These are phyloP conservation scores for Fraxinus baroniana DNA, from an alignment of 305 asterid genomes.

Conservation along the genomic window DNA sequence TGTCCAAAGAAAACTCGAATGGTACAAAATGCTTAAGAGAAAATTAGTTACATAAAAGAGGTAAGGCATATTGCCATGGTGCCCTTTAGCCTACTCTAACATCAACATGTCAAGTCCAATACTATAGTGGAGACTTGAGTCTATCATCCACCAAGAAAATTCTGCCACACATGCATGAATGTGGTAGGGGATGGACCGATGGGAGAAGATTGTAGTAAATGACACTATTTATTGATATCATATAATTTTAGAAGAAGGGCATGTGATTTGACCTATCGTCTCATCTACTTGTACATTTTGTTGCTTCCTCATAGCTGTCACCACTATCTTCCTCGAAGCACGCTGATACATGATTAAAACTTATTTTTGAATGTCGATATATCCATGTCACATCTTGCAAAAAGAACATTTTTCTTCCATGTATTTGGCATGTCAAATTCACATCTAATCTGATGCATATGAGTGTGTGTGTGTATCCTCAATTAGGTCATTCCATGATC, in stretches of 20 bases:
- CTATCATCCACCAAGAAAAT: slow-evolving; percentile 15
- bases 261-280: not conserved
- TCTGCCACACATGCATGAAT: not conserved
- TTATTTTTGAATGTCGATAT: not conserved
- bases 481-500: slow-evolving; percentile 20
- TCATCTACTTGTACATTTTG: not conserved
- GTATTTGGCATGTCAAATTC: slow-evolving; percentile 19
- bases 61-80: slow-evolving; percentile 10
- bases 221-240: not conserved
- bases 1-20: slow-evolving; percentile 6
- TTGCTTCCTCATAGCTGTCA: not conserved
- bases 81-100: slow-evolving; percentile 12
- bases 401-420: not conserved
- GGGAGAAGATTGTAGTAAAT: not conserved
- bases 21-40: not conserved
- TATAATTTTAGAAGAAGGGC: not conserved
- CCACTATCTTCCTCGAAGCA: not conserved
- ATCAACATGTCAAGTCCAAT: slow-evolving; percentile 18
- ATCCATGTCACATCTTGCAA: not conserved
- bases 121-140: slow-evolving; percentile 19
- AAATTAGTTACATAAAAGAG: slow-evolving; percentile 3
- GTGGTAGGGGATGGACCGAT: not conserved
- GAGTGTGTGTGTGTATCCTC: not conserved
- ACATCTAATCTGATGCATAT: not conserved
- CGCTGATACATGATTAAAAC: not conserved